Evolutionary conservation across 208 protist species (phyloP).

Genomic region (Lotmaria passim): DNA sequence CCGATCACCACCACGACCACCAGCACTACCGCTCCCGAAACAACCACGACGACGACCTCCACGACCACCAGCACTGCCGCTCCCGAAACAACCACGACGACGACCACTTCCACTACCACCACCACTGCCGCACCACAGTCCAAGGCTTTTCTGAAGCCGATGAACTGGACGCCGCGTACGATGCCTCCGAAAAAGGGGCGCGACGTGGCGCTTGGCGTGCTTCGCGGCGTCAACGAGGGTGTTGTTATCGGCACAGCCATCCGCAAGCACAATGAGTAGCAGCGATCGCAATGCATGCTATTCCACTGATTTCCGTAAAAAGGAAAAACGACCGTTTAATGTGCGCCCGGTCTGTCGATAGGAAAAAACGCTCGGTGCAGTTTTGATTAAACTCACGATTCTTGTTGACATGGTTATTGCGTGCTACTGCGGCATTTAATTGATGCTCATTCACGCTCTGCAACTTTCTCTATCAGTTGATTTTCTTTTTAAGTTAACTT

Average conservation of each 20-base stretch:
- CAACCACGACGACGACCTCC: background rate
- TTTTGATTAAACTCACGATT: too few species aligned
- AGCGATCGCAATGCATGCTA: too few species aligned
- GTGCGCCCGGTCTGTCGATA: too few species aligned
- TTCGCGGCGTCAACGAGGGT: slow-evolving; percentile 7
- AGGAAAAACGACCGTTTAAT: too few species aligned
- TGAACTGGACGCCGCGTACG: slow-evolving; percentile 7
- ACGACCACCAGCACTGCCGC: background rate
- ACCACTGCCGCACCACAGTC: background rate
- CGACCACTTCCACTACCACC: background rate
- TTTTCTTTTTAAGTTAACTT: too few species aligned
- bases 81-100: background rate
- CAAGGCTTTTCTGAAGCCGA: background rate
- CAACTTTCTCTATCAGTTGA: too few species aligned
- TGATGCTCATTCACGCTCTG: too few species aligned
- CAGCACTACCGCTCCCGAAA: background rate
- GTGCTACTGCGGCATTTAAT: too few species aligned
- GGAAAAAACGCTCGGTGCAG: background rate
- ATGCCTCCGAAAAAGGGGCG: background rate
- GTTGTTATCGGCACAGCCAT: slow-evolving; percentile 5
- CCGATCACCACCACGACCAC: background rate
- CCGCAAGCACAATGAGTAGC: slow-evolving; percentile 1
- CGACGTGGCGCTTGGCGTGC: background rate
- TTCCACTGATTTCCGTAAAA: too few species aligned
- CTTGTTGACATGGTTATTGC: too few species aligned